phyloP scores from a whole-genome alignment of 2,329 filamentous ascomycete species.

The Alternaria sp. region DNA sequence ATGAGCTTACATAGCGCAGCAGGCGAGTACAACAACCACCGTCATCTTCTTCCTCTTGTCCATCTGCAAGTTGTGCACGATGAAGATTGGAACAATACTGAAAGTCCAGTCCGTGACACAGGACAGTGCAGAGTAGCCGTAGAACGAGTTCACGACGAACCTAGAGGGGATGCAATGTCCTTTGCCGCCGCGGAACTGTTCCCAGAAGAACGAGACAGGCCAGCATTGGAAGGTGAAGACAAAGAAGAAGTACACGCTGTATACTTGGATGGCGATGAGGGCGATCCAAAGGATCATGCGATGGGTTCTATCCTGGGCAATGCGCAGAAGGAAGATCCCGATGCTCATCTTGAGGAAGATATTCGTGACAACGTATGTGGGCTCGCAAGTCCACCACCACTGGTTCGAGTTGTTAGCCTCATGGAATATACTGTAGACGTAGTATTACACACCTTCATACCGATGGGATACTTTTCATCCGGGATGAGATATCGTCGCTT shows the following conservation, averaged over 20 bases:
- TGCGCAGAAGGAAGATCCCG: slow-evolving; percentile 20
- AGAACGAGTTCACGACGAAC: slow-evolving; percentile 14
- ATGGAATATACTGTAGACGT: neutral
- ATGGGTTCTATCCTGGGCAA: slow-evolving; percentile 15
- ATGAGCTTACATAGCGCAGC: slow-evolving; percentile 18
- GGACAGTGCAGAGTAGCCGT: slow-evolving; percentile 17
- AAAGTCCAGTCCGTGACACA: slow-evolving; percentile 20
- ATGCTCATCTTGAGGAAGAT: slow-evolving; percentile 18
- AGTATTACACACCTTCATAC: slow-evolving; percentile 19
- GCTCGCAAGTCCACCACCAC: slow-evolving; percentile 27
- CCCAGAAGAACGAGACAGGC: slow-evolving; percentile 22
- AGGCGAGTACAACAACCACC: slow-evolving; percentile 18
- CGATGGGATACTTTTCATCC: slow-evolving; percentile 14
- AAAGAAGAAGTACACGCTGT: slow-evolving; percentile 21
- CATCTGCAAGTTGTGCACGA: slow-evolving; percentile 20
- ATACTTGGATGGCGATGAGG: slow-evolving; percentile 14
- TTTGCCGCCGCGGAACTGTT: slow-evolving; percentile 14
- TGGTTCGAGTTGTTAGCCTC: neutral
- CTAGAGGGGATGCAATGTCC: slow-evolving; percentile 15
- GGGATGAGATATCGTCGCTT: slow-evolving; percentile 22
- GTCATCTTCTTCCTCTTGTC: slow-evolving; percentile 15
- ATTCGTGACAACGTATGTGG: slow-evolving; percentile 16
- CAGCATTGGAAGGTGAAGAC: slow-evolving; percentile 22
- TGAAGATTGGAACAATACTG: slow-evolving; percentile 22
- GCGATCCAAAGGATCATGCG: slow-evolving; percentile 14